Conservation (phyloP, 2,329 filamentous ascomycete genomes). For the Catunica adiposa region DNA sequence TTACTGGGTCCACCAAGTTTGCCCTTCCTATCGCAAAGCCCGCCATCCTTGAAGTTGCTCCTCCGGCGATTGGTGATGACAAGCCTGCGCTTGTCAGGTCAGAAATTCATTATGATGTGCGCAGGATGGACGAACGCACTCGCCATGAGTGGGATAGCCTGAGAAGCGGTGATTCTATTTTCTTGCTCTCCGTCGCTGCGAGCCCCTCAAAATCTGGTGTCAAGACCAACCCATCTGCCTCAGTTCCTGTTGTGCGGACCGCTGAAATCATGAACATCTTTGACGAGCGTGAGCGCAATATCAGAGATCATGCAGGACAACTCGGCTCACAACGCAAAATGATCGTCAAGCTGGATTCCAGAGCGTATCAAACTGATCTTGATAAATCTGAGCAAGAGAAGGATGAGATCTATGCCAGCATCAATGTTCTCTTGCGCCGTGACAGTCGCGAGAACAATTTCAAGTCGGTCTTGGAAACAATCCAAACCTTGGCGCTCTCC, state of each 20-base stretch:
- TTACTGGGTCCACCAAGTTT: conserved; percentile 82
- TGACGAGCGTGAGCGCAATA: conserved; percentile 63
- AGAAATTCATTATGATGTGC: conserved; percentile 72
- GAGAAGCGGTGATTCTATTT: conserved; percentile 75
- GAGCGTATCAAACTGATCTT: conserved; percentile 61
- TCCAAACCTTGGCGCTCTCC: conserved; percentile 68
- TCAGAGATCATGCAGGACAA: conserved; percentile 48
- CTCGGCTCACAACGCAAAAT: conserved; percentile 36
- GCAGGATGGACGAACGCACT: conserved; percentile 57
- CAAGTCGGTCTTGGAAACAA: conserved; percentile 80
- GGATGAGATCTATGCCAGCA: conserved; percentile 60
- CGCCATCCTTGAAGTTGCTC: conserved; percentile 71
- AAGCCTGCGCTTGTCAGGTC: conserved; percentile 72
- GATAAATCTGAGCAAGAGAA: conserved; percentile 49
- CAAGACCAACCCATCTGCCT: conserved; percentile 37
- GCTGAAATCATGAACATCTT: conserved; percentile 75
- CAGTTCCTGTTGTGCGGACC: conserved; percentile 52
- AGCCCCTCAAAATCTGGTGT: conserved; percentile 35
- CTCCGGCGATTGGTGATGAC: conserved; percentile 65
- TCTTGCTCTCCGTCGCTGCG: conserved; percentile 50
- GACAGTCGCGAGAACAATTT: conserved; percentile 92
- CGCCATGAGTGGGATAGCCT: conserved; percentile 82
- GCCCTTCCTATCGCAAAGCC: conserved; percentile 73
- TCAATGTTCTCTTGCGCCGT: conserved; percentile 75
- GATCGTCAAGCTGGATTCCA: conserved; percentile 65